Conservation (phyloP, 257 asterid genomes). For the Buddleja alternifolia region DNA sequence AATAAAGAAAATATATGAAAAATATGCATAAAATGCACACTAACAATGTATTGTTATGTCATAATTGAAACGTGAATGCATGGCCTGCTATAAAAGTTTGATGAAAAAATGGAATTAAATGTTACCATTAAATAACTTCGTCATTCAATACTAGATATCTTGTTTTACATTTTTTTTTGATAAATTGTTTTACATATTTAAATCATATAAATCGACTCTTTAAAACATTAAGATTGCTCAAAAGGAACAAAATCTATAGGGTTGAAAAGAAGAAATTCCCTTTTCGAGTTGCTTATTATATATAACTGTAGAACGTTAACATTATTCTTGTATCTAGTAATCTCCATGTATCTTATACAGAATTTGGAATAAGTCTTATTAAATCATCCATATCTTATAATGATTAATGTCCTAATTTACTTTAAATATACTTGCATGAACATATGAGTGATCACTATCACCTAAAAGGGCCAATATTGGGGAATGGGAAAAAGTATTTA, state of each 20-base stretch:
- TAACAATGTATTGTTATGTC: no score
- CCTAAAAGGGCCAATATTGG: constrained; percentile 39
- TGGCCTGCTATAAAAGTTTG: no score
- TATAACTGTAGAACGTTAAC: not conserved
- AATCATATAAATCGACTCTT: no score
- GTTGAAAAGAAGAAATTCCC: constrained; percentile 2
- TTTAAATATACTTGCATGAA: constrained; percentile 33
- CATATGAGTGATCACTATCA: constrained; percentile 36
- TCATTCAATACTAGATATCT: no score
- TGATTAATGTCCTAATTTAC: constrained; percentile 36
- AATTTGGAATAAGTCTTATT: constrained; percentile 21
- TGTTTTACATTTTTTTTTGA: no score
- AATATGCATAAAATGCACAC: no score
- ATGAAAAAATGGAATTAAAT: no score
- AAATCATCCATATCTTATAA: constrained; percentile 28
- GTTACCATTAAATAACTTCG: no score
- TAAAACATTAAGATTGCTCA: not conserved
- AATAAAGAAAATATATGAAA: no score
- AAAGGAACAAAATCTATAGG: not conserved
- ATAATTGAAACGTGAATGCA: no score
- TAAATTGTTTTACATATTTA: no score
- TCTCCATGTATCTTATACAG: constrained; percentile 12
- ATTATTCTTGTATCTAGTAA: not conserved
- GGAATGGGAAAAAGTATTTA: constrained; percentile 32
- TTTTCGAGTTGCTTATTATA: not conserved